A percentile compares a stretch with the other conserved stretches of the same genome.
Conservation (phyloP, 768 basidiomycete species). For the Rhodotorula sphaerocarpa region DNA sequence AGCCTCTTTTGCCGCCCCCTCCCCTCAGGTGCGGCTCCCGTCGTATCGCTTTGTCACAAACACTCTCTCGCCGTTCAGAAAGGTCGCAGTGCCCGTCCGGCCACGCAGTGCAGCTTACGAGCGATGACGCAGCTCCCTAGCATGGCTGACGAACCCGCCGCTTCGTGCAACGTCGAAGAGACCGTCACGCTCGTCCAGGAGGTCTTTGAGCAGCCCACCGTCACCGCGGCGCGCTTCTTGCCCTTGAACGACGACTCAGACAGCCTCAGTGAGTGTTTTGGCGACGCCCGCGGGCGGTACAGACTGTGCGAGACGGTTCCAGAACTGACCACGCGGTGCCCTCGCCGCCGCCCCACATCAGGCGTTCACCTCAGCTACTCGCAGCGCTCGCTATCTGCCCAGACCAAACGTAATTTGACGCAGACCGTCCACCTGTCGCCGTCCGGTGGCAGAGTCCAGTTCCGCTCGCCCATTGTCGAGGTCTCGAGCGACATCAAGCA, state of each 20-base stretch:
- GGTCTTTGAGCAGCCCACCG: slow-evolving; percentile 6
- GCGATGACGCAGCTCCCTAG: too few relatives aligned
- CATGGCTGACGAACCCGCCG: too few relatives aligned
- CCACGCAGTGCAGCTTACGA: too few relatives aligned
- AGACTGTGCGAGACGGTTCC: fast-evolving
- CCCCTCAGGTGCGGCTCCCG: too few relatives aligned
- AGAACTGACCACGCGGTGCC: not conserved
- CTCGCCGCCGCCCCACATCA: not conserved
- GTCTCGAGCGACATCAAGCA: slow-evolving; percentile 15
- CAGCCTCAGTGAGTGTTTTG: not conserved
- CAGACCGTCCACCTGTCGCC: slow-evolving; percentile 11
- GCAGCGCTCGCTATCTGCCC: slow-evolving; percentile 11
- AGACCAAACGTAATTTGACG: slow-evolving; percentile 4
- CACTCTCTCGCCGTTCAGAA: too few relatives aligned
- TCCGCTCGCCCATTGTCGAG: not conserved
- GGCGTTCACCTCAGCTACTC: slow-evolving; percentile 14
- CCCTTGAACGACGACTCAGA: fast-evolving
- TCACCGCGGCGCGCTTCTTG: not conserved
- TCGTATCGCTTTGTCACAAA: too few relatives aligned
- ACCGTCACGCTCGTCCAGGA: not conserved
- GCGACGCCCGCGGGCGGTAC: too few relatives aligned
- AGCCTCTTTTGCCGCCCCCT: too few relatives aligned
- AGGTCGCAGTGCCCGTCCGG: too few relatives aligned
- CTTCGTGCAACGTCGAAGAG: not conserved
- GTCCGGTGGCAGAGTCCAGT: not conserved